Evolutionary conservation across 306 rosid genomes (phyloP), one percentile per base, ranked within the genome.

Genomic region (Fragaria vesca): DNA sequence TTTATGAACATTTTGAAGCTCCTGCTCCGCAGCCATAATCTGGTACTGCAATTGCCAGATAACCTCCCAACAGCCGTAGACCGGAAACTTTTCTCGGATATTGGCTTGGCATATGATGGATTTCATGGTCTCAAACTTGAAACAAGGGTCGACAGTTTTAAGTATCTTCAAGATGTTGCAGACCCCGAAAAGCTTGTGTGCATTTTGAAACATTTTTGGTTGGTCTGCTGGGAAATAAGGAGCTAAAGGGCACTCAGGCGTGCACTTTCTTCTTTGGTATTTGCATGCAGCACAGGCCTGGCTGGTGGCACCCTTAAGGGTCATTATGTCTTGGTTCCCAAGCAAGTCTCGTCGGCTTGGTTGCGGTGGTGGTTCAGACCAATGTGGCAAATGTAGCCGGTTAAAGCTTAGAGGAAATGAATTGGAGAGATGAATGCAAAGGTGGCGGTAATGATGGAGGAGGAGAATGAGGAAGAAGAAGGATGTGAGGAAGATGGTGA

Each of bases 241-340:
- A 9, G 97, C 93, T 30, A 90, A 84, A 55, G 71, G 81, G 69
- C 97, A 92, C 51, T 88, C 91, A 5, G 89, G 20, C 10, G 90
- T 85, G 87, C 97, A 92, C 67, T 84, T 87, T 77, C 95, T 76
- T 58, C 97, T 81, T 58, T 87, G 97, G 73, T 70, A 85, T 71
- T 88, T 92, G 85, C 97, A 92, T 1, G 95, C 93, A 2, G 95
- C 93, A 66, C 97, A 92, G 43, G 97, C 97, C 72, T 87, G 91
- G 72, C 86, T 79, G 50, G 91, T 81, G 74, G 90, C 86, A 50
- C 95, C 91, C 79, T 90, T 92, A 12, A 87, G 91, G 81, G 93
- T 87, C 95, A 92, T 90, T 3, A 63, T 71, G 70, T 20, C 24
- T 16, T 30, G 24, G 9, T 18, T 10, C n/a, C 42, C 68, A 62